phyloP scores from a whole-genome alignment of 2,329 filamentous ascomycete species.

The Trichoderma sp. region DNA sequence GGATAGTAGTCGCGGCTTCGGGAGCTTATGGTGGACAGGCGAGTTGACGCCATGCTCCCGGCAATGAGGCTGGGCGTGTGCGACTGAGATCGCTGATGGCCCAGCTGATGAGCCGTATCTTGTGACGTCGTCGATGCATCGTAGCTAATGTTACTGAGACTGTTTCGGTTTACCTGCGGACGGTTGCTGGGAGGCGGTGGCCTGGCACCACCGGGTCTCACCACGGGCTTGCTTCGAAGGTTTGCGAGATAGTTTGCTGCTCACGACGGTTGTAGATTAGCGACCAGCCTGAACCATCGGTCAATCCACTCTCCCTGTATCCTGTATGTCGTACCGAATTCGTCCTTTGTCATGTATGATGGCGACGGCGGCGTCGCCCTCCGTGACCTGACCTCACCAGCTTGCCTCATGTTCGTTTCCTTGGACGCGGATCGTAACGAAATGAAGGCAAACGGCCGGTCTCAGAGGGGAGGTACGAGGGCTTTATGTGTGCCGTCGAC shows the following conservation, averaged over 20 bases:
- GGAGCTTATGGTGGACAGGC: slow-evolving; percentile 47
- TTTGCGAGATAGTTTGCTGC: slow-evolving; percentile 69
- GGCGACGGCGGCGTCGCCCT: slow-evolving; percentile 62
- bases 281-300: slow-evolving; percentile 9
- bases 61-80: slow-evolving; percentile 41
- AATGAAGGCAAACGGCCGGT: background rate
- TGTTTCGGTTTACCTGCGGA: slow-evolving; percentile 34
- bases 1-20: slow-evolving; percentile 54
- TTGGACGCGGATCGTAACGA: slow-evolving; percentile 2
- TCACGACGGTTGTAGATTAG: slow-evolving; percentile 25
- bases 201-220: slow-evolving; percentile 68
- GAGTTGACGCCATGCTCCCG: slow-evolving; percentile 46
- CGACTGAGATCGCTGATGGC: slow-evolving; percentile 30
- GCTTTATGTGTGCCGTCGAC: slow-evolving; percentile 3
- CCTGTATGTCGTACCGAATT: slow-evolving; percentile 55
- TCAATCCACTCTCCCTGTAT: background rate
- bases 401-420: slow-evolving; percentile 30
- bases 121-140: slow-evolving; percentile 34
- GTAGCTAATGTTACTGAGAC: slow-evolving; percentile 33
- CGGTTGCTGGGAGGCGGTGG: slow-evolving; percentile 51
- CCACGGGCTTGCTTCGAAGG: slow-evolving; percentile 65
- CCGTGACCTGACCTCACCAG: slow-evolving; percentile 40
- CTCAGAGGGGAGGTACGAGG: background rate
- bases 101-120: slow-evolving; percentile 23
- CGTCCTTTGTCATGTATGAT: slow-evolving; percentile 64